Conservation (phyloP, 352 stramenopile species). For the Plasmopara viticola region DNA sequence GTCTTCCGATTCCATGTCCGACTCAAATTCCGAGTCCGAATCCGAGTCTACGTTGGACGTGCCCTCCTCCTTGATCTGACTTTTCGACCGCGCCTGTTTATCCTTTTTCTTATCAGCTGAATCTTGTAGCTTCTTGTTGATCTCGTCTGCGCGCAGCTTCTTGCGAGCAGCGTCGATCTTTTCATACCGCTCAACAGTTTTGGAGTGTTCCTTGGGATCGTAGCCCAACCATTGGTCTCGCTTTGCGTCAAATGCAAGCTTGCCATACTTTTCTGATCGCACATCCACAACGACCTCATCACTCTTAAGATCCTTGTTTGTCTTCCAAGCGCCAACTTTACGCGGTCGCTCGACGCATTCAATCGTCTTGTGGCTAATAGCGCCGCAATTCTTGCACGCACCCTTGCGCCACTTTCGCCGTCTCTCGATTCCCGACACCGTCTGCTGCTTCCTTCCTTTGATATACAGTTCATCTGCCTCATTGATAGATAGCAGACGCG, state of each 20-base stretch:
- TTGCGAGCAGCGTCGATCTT: constrained; percentile 77
- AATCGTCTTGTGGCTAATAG: constrained; percentile 87
- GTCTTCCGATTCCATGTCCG: constrained; percentile 83
- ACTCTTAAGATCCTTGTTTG: constrained; percentile 78
- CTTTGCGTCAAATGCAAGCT: constrained; percentile 97
- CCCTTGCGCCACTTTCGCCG: constrained; percentile 81
- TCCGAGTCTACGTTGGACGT: constrained; percentile 30
- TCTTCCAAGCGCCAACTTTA: constrained; percentile 90
- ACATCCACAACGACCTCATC: constrained; percentile 86
- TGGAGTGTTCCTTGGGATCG: constrained; percentile 69
- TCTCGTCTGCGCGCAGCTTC: constrained; percentile 70
- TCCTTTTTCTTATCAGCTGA: constrained; percentile 36
- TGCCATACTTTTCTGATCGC: constrained; percentile 84
- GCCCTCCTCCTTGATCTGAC: constrained; percentile 15
- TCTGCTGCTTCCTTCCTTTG: constrained; percentile 27
- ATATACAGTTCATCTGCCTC: constrained; percentile 82
- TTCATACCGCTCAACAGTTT: constrained; percentile 74
- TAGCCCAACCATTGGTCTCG: constrained; percentile 97
- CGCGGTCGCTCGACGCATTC: constrained; percentile 92
- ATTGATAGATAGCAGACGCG: constrained; percentile 86
- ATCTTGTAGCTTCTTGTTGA: constrained; percentile 68
- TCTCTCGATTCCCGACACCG: constrained; percentile 1
- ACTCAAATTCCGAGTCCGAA: constrained; percentile 87
- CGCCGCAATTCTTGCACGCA: constrained; percentile 93
- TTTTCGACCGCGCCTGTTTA: constrained; percentile 20